Conservation (phyloP, 345 rosid genomes). For the Eucalyptus regnans region DNA sequence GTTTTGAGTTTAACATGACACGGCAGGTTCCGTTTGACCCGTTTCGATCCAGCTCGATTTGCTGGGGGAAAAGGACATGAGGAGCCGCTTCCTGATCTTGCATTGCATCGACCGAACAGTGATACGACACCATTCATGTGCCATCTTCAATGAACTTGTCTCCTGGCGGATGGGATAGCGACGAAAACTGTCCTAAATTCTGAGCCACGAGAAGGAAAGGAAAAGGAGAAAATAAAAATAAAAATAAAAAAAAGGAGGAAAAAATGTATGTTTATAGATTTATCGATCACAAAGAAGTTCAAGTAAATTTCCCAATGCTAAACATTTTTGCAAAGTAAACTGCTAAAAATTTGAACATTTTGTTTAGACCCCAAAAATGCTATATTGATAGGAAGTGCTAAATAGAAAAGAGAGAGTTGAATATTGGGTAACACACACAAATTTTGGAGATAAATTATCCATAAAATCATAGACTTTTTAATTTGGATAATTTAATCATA, state of each 20-base stretch:
- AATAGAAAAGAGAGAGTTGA: neutral
- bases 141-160: neutral
- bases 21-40: neutral
- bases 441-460: neutral
- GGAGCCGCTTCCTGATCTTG: neutral
- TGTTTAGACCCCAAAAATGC: neutral
- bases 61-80: neutral
- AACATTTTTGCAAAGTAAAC: neutral
- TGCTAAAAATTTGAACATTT: neutral
- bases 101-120: neutral
- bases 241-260: fast-evolving
- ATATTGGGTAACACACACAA: neutral
- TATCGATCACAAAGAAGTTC: neutral
- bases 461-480: fast-evolving
- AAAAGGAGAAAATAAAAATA: neutral
- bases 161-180: neutral
- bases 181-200: neutral
- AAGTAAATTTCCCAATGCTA: neutral
- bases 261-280: neutral
- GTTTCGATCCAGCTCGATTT: neutral
- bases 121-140: neutral
- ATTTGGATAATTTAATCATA: neutral
- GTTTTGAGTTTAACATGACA: neutral
- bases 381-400: fast-evolving
- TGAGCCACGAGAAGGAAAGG: neutral